Percentiles rank a stretch among this genome's conserved stretches.
These are phyloP conservation scores for Corylus avellana DNA, from an alignment of 306 rosid species.

Conservation along the genomic window DNA sequence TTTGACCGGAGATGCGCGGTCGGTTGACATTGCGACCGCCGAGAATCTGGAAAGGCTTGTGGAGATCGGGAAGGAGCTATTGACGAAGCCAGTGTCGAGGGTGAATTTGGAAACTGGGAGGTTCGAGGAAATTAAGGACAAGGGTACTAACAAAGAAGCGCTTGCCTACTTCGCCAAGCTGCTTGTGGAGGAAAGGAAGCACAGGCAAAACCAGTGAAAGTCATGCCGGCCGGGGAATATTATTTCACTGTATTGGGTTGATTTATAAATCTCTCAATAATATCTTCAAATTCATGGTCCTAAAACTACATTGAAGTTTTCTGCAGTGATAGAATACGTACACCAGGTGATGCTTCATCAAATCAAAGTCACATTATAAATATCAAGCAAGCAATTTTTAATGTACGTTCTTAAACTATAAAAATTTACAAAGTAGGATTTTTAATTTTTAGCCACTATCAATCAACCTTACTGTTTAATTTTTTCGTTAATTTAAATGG, in stretches of 20 bases:
- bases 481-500: too few species aligned
- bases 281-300: neutral
- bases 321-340: too few species aligned
- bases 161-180: slow-evolving; percentile 20
- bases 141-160: slow-evolving; percentile 25
- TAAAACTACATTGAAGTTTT: too few species aligned
- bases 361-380: too few species aligned
- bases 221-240: neutral
- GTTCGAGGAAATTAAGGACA: slow-evolving; percentile 14
- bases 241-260: neutral
- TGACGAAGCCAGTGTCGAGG: slow-evolving; percentile 30
- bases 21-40: slow-evolving; percentile 25
- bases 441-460: too few species aligned
- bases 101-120: slow-evolving; percentile 30
- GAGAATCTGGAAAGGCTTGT: slow-evolving; percentile 32
- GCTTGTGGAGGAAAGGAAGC: slow-evolving; percentile 29
- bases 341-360: too few species aligned
- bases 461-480: too few species aligned
- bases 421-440: too few species aligned
- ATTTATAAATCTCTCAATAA: neutral
- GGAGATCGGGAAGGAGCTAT: slow-evolving; percentile 25
- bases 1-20: slow-evolving; percentile 22
- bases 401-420: too few species aligned
- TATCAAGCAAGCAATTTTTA: too few species aligned
- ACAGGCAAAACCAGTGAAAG: neutral